Percentiles rank a stretch among this genome's conserved stretches.
These are phyloP conservation scores for Flaveria linearis DNA, from an alignment of 129 eudicot genomes.

Conservation along the genomic window DNA sequence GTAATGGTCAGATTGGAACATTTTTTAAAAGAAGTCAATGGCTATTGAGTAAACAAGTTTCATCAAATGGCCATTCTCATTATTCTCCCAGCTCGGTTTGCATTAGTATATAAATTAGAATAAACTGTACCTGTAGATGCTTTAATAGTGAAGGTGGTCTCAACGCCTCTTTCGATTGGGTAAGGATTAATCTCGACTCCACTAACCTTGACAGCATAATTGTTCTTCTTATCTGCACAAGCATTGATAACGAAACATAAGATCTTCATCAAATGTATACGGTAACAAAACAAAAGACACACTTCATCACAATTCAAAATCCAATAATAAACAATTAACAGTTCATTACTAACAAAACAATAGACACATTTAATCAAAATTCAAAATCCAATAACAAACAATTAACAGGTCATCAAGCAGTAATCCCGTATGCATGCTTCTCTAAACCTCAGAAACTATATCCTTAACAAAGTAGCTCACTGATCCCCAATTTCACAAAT, in stretches of 20 bases:
- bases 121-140: slow-evolving; percentile 55
- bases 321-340: neutral
- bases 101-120: neutral
- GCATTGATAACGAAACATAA: neutral
- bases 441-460: neutral
- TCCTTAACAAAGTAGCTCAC: no score
- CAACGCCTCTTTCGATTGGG: slow-evolving; percentile 51
- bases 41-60: neutral
- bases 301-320: neutral
- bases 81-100: neutral
- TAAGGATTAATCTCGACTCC: slow-evolving; percentile 64
- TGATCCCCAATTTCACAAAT: neutral
- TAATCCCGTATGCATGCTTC: slow-evolving; percentile 1
- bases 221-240: slow-evolving; percentile 52
- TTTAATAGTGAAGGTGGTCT: slow-evolving; percentile 61
- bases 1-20: neutral
- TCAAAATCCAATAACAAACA: neutral
- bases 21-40: neutral
- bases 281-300: neutral
- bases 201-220: slow-evolving; percentile 55
- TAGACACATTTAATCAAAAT: neutral
- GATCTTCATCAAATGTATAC: neutral
- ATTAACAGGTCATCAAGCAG: neutral
- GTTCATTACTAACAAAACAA: neutral
- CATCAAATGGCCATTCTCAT: neutral